Conservation (phyloP, 768 basidiomycete genomes). For the Boletus sp. region DNA sequence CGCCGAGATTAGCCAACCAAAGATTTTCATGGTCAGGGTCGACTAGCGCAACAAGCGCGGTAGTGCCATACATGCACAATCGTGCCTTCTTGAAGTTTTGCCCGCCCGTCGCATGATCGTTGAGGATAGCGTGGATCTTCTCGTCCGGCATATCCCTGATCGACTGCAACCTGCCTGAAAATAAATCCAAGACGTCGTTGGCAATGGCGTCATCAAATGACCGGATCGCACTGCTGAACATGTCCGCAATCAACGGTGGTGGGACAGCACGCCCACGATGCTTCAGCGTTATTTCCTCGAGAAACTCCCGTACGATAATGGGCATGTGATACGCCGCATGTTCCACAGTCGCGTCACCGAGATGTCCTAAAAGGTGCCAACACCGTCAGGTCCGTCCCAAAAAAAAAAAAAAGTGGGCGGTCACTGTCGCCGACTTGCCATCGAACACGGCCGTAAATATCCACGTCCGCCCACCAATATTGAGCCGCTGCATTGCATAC, state of each 20-base stretch:
- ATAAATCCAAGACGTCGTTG: conserved; percentile 59
- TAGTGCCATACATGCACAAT: conserved; percentile 77
- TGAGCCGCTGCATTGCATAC: conserved; percentile 54
- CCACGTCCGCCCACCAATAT: conserved; percentile 56
- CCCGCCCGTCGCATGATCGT: conserved; percentile 57
- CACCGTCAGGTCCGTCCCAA: background rate
- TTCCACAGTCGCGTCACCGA: conserved; percentile 66
- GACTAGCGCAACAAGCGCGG: conserved; percentile 68
- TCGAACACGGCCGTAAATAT: conserved; percentile 70
- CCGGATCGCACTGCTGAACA: conserved; percentile 55
- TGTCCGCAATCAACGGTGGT: conserved; percentile 50
- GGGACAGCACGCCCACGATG: conserved; percentile 39
- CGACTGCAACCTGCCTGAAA: conserved; percentile 51
- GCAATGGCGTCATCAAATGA: conserved; percentile 68
- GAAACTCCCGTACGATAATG: conserved; percentile 59
- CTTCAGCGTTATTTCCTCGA: conserved; percentile 40
- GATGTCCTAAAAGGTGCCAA: conserved; percentile 47
- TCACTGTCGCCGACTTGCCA: conserved; percentile 39
- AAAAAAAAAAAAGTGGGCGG: background rate
- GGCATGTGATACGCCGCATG: conserved; percentile 67
- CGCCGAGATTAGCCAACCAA: conserved; percentile 80
- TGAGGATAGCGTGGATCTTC: conserved; percentile 56
- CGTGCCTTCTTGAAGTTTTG: conserved; percentile 62
- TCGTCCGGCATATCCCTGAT: conserved; percentile 51
- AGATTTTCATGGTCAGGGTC: conserved; percentile 66